Evolutionary conservation across 108 stramenopile species (phyloP).

Genomic region (Fistulifera solaris): DNA sequence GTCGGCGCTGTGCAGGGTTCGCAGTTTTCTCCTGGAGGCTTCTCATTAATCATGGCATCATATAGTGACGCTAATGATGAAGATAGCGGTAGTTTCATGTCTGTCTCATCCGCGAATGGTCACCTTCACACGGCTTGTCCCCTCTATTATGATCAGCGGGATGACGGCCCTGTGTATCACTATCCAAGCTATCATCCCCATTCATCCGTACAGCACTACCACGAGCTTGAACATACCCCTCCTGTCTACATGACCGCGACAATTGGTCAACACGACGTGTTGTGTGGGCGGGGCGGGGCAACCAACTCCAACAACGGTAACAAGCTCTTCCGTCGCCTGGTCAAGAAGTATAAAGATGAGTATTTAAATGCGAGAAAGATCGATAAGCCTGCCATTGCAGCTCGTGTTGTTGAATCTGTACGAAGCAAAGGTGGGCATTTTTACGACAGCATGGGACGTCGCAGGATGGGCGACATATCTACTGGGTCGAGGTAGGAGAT

Average conservation of each 20-base stretch:
- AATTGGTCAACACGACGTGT: constrained; percentile 32
- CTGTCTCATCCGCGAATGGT: too few relatives aligned
- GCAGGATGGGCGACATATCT: constrained; percentile 16
- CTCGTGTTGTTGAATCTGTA: constrained; percentile 34
- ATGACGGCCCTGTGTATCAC: too few relatives aligned
- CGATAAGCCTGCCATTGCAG: constrained; percentile 62
- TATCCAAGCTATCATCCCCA: neutral
- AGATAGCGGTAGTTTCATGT: too few relatives aligned
- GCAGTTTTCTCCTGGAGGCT: too few relatives aligned
- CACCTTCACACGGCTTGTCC: too few relatives aligned
- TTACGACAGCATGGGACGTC: constrained; percentile 15
- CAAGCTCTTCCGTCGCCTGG: constrained; percentile 54
- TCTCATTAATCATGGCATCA: too few relatives aligned
- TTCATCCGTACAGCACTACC: too few relatives aligned
- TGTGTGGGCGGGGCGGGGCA: constrained; percentile 53
- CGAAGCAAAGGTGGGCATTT: constrained; percentile 40
- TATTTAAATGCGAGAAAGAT: constrained; percentile 67
- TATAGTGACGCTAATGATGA: too few relatives aligned
- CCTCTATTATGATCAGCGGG: too few relatives aligned
- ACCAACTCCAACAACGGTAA: constrained; percentile 71
- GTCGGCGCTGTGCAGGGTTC: too few relatives aligned
- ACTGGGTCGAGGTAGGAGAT: constrained; percentile 51
- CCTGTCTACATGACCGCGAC: constrained; percentile 12
- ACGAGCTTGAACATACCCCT: neutral
- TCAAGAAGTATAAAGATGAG: constrained; percentile 39